These are phyloP conservation scores for Cutaneotrichosporon sp. DNA, from an alignment of 1,284 basidiomycete genomes.

Conservation along the genomic window DNA sequence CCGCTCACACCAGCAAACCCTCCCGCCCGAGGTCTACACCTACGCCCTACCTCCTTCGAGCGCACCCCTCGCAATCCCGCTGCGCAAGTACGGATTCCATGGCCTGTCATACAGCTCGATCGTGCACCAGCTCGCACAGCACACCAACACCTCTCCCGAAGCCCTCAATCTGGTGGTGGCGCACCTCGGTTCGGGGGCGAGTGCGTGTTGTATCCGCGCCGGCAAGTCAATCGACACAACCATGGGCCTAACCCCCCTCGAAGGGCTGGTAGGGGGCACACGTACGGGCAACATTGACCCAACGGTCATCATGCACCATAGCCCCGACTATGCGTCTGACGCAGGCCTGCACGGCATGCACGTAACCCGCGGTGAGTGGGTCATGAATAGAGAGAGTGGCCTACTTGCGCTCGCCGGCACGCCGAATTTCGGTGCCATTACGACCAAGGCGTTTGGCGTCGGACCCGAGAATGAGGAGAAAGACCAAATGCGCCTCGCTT, in stretches of 20 bases:
- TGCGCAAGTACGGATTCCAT: slow-evolving; percentile 86
- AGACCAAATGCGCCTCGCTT: slow-evolving; percentile 59
- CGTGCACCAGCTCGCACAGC: slow-evolving; percentile 52
- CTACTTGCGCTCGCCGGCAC: slow-evolving; percentile 69
- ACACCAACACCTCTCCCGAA: slow-evolving; percentile 59
- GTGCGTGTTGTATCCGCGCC: slow-evolving; percentile 61
- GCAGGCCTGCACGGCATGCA: slow-evolving; percentile 59
- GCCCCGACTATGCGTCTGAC: slow-evolving; percentile 60
- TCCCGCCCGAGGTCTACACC: slow-evolving; percentile 69
- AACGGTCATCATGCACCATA: slow-evolving; percentile 80
- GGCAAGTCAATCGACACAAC: slow-evolving; percentile 73
- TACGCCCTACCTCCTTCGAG: slow-evolving; percentile 70
- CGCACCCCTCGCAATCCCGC: slow-evolving; percentile 59
- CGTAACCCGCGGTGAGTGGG: slow-evolving; percentile 71
- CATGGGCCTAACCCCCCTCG: slow-evolving; percentile 52
- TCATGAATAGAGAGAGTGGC: slow-evolving; percentile 74
- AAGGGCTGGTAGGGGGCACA: slow-evolving; percentile 78
- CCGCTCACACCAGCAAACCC: slow-evolving; percentile 54
- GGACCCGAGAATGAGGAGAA: slow-evolving; percentile 16
- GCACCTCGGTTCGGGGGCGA: slow-evolving; percentile 82
- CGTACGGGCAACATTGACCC: slow-evolving; percentile 78
- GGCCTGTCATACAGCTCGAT: slow-evolving; percentile 58
- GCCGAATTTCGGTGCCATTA: slow-evolving; percentile 68
- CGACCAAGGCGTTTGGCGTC: slow-evolving; percentile 24
- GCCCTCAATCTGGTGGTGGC: slow-evolving; percentile 69